phyloP scores from a whole-genome alignment of 306 rosid species.

The Dalbergia cultrata region DNA sequence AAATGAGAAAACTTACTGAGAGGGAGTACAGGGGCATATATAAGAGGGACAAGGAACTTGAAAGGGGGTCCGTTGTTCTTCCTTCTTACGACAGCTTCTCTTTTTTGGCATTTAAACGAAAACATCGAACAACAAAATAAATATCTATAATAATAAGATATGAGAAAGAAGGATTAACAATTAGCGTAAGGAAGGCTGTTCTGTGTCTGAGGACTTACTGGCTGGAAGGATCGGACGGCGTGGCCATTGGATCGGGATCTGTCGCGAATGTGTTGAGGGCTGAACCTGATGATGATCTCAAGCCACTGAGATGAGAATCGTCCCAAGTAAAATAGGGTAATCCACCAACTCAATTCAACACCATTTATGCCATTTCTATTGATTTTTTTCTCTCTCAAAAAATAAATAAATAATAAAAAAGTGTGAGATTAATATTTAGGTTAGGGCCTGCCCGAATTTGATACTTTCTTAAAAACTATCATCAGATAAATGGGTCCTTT shows the following conservation, averaged over 20 bases:
- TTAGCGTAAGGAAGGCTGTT: not conserved
- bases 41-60: conserved; percentile 87
- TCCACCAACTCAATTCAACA: no score
- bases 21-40: conserved; percentile 94
- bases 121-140: not conserved
- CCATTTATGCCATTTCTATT: no score
- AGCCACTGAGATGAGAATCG: no score
- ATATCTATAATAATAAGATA: no score
- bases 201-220: conserved; percentile 55
- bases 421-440: no score
- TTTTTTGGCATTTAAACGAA: conserved; percentile 20
- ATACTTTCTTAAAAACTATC: no score
- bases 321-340: not conserved
- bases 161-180: not conserved
- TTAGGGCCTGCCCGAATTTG: no score
- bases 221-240: conserved; percentile 58
- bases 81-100: conserved; percentile 68
- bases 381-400: no score
- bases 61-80: conserved; percentile 68
- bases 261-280: not conserved
- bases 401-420: no score
- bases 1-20: conserved; percentile 63
- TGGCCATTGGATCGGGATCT: conserved; percentile 62
- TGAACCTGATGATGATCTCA: not conserved
- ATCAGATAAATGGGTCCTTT: no score